phyloP scores from a whole-genome alignment of 1,284 basidiomycete species.

The Psilocybe mexicana region DNA sequence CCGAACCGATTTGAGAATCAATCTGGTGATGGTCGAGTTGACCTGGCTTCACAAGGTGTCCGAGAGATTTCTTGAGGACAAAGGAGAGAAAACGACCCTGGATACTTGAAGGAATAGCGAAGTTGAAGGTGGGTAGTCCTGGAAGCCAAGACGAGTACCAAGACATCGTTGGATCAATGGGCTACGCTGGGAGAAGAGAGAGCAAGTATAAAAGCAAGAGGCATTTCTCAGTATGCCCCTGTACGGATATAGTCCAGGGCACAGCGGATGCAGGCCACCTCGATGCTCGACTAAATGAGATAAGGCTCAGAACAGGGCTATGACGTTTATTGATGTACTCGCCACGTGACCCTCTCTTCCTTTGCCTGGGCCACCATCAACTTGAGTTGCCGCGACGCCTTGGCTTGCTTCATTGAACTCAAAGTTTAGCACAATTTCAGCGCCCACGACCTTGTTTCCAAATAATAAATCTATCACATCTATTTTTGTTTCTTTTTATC shows the following conservation, averaged over 20 bases:
- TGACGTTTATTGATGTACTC: too few relatives aligned
- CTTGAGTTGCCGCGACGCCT: too few relatives aligned
- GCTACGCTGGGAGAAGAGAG: neutral
- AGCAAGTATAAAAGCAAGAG: neutral
- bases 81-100: constrained; percentile 91
- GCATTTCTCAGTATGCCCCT: neutral
- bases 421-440: too few relatives aligned
- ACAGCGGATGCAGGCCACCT: neutral
- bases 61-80: constrained; percentile 80
- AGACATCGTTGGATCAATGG: constrained; percentile 21
- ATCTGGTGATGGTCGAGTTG: constrained; percentile 87
- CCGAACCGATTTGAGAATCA: constrained; percentile 89
- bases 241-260: neutral
- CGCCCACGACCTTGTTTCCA: too few relatives aligned
- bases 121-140: constrained; percentile 58
- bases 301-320: too few relatives aligned
- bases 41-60: constrained; percentile 84
- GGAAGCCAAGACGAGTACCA: constrained; percentile 56
- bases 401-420: too few relatives aligned
- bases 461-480: too few relatives aligned
- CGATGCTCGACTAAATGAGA: too few relatives aligned
- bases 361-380: too few relatives aligned
- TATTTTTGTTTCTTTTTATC: too few relatives aligned
- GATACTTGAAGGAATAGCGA: constrained; percentile 79
- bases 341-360: too few relatives aligned